A percentile compares a stretch with the other conserved stretches of the same genome.
Conservation (phyloP, 345 rosid species). For the Syzygium aqueum region DNA sequence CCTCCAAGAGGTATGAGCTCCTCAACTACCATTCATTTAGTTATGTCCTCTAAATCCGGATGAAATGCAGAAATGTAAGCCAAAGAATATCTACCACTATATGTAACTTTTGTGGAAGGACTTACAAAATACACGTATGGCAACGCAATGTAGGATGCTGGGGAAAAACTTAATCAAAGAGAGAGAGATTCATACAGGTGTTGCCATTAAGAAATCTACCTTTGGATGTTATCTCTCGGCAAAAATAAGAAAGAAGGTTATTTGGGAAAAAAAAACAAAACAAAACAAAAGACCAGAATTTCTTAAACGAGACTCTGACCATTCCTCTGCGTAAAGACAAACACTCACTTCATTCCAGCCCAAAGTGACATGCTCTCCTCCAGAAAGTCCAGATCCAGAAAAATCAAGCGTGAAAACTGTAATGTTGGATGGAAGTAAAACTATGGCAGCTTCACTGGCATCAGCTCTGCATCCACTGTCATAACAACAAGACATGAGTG, state of each 20-base stretch:
- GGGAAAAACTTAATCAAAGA: not conserved
- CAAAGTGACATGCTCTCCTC: constrained; percentile 35
- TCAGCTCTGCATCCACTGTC: constrained; percentile 49
- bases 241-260: not conserved
- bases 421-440: constrained; percentile 37
- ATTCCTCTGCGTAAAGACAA: not conserved
- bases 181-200: not conserved
- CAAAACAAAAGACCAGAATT: not conserved
- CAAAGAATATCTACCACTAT: not conserved
- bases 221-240: not conserved
- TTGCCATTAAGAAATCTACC: not conserved
- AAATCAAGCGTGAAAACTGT: constrained; percentile 45
- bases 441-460: constrained; percentile 42
- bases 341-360: constrained; percentile 40
- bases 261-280: not conserved
- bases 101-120: not conserved
- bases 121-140: not conserved
- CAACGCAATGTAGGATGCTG: not conserved
- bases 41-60: not conserved
- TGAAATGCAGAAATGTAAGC: not conserved
- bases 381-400: constrained; percentile 50
- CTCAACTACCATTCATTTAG: not conserved
- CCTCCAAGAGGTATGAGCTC: not conserved
- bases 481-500: not conserved
- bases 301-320: not conserved